Base-by-base conservation (phyloP, 2,329 filamentous ascomycete species). In the Eurotiales sp. region DNA sequence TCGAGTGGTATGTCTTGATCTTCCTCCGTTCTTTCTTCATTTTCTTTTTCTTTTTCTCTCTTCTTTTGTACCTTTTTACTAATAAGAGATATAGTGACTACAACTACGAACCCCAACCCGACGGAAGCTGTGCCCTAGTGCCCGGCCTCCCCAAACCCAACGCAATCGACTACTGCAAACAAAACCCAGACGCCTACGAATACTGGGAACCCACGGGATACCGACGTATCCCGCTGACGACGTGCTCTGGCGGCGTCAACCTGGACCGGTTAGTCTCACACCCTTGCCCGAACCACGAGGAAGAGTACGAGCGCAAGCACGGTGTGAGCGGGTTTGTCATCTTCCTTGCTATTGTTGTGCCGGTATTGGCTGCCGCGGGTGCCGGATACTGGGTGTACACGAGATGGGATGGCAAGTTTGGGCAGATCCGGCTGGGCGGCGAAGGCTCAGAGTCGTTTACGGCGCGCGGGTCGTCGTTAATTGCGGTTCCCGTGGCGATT, bases 181-280 rank as follows among this genome's bases (percentile, higher is more conserved):
- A 76, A 8, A 74, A 96, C 61, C 82, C 87, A 1, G 82, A 87
- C 23, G 79, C 74, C n/a, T 71, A 82, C 25, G 85, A 93, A 63
- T 99, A 87, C 74, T 93, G 83, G 73, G 84, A 90, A 56, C 84
- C 88, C 5, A 93, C 89, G 0, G 90, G 90, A 42, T 97, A 95
- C 74, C 87, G 93, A 46, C 85, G 86, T 52, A 88, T 99, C 52
- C 92, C 91, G 0, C 80, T 96, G 44, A 90, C 90, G 0, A 97
- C 91, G 0, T 99, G 95, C 68, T 58, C 79, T 39, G 89, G 85
- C 30, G 93, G 92, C 37, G 72, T 72, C 4, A 85, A 92, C 61
- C 76, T 88, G 43, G 90, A 96, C 67, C 85, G 85, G 68, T 80
- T 79, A 27, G 69, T 74, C 8, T 70, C 82, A 1, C 76, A 82